Percentiles rank a stretch among this genome's conserved stretches.
Conservation (phyloP, 345 rosid genomes). For the Arabis alpina region DNA sequence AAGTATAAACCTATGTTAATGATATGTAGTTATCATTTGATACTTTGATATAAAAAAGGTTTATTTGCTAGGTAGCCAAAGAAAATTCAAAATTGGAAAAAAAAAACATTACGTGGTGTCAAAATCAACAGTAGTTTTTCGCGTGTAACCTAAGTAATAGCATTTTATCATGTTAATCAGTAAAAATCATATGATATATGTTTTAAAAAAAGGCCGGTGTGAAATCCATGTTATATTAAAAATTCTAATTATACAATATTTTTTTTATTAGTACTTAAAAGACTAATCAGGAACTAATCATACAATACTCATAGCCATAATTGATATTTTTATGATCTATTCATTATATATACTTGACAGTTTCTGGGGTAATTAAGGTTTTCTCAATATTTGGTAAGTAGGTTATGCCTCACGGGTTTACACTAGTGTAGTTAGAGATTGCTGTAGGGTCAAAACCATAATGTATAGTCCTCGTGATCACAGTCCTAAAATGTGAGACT, state of each 20-base stretch:
- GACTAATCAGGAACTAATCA: background rate
- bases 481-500: background rate
- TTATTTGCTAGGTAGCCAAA: too few species aligned
- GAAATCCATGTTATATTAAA: too few species aligned
- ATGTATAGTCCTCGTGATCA: slow-evolving; percentile 13
- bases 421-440: slow-evolving; percentile 13
- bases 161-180: too few species aligned
- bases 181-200: too few species aligned
- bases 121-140: too few species aligned
- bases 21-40: background rate
- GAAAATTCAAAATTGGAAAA: too few species aligned
- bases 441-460: slow-evolving; percentile 19
- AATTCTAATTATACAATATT: too few species aligned
- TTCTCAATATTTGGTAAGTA: background rate
- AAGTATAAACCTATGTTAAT: background rate
- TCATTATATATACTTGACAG: background rate
- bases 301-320: background rate
- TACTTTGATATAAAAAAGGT: background rate
- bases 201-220: too few species aligned
- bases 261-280: background rate
- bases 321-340: background rate
- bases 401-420: slow-evolving; percentile 2
- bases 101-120: too few species aligned
- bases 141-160: too few species aligned
- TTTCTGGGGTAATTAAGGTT: background rate